Evolutionary conservation across 495 filamentous ascomycete genomes (phyloP), one percentile per base, ranked within the genome.

Genomic region (Neurospora sp.): DNA sequence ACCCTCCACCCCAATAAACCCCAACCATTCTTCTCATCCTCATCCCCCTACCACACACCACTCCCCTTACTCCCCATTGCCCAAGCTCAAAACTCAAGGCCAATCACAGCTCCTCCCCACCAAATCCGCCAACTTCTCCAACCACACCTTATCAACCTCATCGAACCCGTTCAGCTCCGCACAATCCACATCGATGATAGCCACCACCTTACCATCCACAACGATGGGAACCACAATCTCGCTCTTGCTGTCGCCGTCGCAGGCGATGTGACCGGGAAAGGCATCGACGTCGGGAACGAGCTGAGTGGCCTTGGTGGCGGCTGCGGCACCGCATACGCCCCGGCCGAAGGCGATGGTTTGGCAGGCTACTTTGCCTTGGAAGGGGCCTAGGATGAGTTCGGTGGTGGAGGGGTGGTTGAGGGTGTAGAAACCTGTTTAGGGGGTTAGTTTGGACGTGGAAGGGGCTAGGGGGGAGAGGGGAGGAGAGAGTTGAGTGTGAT

Each of bases 221-320:
- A 92, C 73, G 77, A 98, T 89, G 15, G 94, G 94, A 39, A 97
- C 93, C 5, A 97, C 94, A 80, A 98, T 93, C 86, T 98, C 94
- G 81, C 93, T 96, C 80, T 85, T 89, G 73, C 89, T 93, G 73
- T 88, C 91, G 11, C 86, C 88, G 82, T 97, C 94, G 78, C 94
- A 97, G 7, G 94, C 93, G 80, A 98, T 97, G 83, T 98, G 94
- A 5, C 92, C 94, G 4, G 93, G 91, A 79, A 97, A 97, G 54
- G 82, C 73, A 31, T 89, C 82, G 13, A 97, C 93, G 81, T 98
- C 91, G 8, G 84, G 82, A 7, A 97, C 92, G 4, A 97, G 77
- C 71, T 94, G 88, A 4, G 90, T 95, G 70, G 83, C 81, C 62
- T 84, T 81, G 10, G 83, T 89, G 34, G 83, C 77, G 0, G 93